phyloP scores from a whole-genome alignment of 2,329 filamentous ascomycete genomes.

The Cladophialophora bantiana region DNA sequence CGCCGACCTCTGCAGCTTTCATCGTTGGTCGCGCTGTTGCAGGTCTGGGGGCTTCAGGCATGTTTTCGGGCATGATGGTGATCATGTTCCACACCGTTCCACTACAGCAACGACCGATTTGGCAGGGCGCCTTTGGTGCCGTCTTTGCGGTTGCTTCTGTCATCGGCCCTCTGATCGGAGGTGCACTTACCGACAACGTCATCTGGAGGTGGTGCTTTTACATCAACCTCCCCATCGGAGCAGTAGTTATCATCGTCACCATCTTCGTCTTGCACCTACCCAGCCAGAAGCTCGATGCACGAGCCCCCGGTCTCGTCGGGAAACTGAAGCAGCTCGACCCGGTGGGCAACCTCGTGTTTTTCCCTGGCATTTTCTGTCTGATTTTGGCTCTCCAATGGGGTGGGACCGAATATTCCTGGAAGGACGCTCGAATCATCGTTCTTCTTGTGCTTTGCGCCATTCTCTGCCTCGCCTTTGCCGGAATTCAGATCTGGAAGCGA shows the following conservation, averaged over 20 bases:
- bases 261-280: not conserved
- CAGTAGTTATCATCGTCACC: conserved; percentile 40
- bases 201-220: conserved; percentile 43
- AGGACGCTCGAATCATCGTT: conserved; percentile 52
- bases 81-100: conserved; percentile 42
- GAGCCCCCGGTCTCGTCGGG: conserved; percentile 28
- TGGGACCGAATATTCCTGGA: conserved; percentile 53
- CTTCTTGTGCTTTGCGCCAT: conserved; percentile 56
- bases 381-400: conserved; percentile 52
- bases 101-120: conserved; percentile 40
- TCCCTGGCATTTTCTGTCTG: conserved; percentile 45
- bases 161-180: conserved; percentile 52
- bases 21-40: conserved; percentile 53
- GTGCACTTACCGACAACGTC: conserved; percentile 48
- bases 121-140: conserved; percentile 35
- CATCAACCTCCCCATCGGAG: conserved; percentile 47
- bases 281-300: conserved; percentile 38
- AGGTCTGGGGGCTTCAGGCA: conserved; percentile 49
- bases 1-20: conserved; percentile 48
- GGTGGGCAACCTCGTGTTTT: conserved; percentile 47
- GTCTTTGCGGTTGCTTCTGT: conserved; percentile 48
- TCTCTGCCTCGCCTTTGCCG: conserved; percentile 53
- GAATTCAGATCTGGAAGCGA: conserved; percentile 53
- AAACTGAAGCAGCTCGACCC: conserved; percentile 41
- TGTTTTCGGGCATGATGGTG: conserved; percentile 48